Percentiles rank a stretch among this genome's conserved stretches.
These are phyloP conservation scores for Euphorbia tirucalli DNA, from an alignment of 345 rosid species.

Conservation along the genomic window DNA sequence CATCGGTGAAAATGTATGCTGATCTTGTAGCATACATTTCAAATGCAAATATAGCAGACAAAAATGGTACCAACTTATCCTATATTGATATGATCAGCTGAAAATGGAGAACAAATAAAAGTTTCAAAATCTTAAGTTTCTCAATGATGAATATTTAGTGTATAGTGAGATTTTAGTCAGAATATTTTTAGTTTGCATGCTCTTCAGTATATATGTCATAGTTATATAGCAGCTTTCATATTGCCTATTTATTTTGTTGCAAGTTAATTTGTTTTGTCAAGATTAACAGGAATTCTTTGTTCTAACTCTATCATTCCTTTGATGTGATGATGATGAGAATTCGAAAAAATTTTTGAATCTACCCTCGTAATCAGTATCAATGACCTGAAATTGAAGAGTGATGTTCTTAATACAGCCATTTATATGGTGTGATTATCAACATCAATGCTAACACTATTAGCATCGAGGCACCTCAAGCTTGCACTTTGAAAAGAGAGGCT, in stretches of 20 bases:
- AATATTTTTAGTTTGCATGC: too few species aligned
- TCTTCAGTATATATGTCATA: not conserved
- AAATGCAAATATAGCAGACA: conserved; percentile 18
- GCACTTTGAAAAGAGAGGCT: conserved; percentile 33
- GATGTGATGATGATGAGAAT: not conserved
- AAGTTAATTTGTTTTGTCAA: too few species aligned
- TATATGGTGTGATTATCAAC: too few species aligned
- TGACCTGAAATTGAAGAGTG: too few species aligned
- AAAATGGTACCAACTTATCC: conserved; percentile 10
- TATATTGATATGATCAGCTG: conserved; percentile 5
- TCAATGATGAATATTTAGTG: too few species aligned
- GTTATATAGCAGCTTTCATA: not conserved
- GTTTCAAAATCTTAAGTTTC: conserved; percentile 4
- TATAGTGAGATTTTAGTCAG: too few species aligned
- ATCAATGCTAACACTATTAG: conserved; percentile 32
- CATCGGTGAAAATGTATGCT: conserved; percentile 33
- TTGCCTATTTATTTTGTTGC: too few species aligned
- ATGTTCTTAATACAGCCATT: too few species aligned
- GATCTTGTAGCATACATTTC: conserved; percentile 26
- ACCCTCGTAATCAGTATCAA: too few species aligned
- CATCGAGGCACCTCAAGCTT: conserved; percentile 46
- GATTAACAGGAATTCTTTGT: not conserved
- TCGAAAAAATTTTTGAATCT: not conserved
- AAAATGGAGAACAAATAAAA: not conserved
- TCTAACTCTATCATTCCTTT: not conserved